These are phyloP conservation scores for Acanthamoeba comandoni DNA, from an alignment of 208 protist species.

Conservation along the genomic window DNA sequence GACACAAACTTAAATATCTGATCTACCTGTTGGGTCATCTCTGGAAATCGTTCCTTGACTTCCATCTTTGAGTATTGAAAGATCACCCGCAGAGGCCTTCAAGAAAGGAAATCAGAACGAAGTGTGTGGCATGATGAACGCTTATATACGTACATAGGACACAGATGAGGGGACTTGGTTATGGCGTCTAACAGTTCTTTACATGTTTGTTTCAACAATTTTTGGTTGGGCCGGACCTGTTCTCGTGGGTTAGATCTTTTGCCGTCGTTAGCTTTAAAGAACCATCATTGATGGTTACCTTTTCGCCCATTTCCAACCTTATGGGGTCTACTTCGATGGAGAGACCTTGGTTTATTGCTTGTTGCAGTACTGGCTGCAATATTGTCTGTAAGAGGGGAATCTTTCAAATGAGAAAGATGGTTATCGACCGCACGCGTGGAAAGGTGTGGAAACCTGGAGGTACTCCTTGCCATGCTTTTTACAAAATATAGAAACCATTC, in stretches of 20 bases:
- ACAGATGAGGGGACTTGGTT: too few relatives aligned
- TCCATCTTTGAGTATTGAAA: slow-evolving; percentile 24
- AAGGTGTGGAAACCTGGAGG: not conserved
- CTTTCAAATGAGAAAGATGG: too few relatives aligned
- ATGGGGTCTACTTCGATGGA: slow-evolving; percentile 7
- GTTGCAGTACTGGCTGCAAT: too few relatives aligned
- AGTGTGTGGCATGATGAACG: not conserved
- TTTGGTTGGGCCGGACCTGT: slow-evolving; percentile 4
- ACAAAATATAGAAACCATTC: slow-evolving; percentile 39
- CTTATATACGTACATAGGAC: too few relatives aligned
- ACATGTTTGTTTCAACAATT: slow-evolving; percentile 21
- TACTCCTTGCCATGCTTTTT: slow-evolving; percentile 21
- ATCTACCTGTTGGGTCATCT: slow-evolving; percentile 17
- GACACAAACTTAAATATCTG: not conserved
- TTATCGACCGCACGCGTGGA: too few relatives aligned
- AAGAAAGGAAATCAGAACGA: not conserved
- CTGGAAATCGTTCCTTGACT: slow-evolving; percentile 33
- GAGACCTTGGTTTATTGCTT: not conserved
- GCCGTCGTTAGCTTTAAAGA: too few relatives aligned
- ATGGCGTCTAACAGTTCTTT: not conserved
- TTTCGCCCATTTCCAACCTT: not conserved
- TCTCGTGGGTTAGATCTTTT: not conserved
- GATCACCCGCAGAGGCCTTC: slow-evolving; percentile 12
- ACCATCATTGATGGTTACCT: not conserved
- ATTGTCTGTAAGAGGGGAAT: too few relatives aligned